Conservation (phyloP, 2,329 filamentous ascomycete species). For the Grosmannia penicillata region DNA sequence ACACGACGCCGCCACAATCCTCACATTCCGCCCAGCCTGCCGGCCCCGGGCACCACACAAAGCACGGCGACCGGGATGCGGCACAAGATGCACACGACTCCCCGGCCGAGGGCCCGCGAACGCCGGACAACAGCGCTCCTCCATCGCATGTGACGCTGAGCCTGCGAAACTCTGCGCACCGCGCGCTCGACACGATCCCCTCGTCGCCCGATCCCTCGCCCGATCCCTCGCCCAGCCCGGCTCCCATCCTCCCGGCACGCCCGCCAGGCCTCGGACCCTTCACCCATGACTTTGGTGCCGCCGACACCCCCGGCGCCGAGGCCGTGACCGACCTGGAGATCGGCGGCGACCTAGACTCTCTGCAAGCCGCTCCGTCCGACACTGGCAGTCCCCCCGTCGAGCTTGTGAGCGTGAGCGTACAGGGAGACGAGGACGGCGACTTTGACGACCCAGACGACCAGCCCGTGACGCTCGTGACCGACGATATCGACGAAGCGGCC, state of each 20-base stretch:
- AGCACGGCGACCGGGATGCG: no score
- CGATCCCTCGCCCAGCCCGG: slow-evolving; percentile 14
- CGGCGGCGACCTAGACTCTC: neutral
- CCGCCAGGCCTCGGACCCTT: no score
- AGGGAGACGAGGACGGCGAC: slow-evolving; percentile 19
- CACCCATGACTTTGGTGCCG: no score
- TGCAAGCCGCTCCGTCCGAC: slow-evolving; percentile 22
- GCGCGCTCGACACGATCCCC: slow-evolving; percentile 23
- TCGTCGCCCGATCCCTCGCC: slow-evolving; percentile 28
- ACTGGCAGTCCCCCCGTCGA: slow-evolving; percentile 29
- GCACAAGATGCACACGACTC: no score
- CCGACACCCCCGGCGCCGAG: slow-evolving; percentile 24
- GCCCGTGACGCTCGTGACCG: slow-evolving; percentile 12
- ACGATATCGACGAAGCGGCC: slow-evolving; percentile 8
- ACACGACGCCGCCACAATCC: no score
- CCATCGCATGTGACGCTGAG: slow-evolving; percentile 37
- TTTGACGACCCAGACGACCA: slow-evolving; percentile 10
- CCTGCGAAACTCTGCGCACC: slow-evolving; percentile 29
- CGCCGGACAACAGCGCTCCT: neutral
- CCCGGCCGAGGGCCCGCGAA: slow-evolving; percentile 18
- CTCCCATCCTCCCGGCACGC: neutral
- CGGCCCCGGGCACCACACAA: no score
- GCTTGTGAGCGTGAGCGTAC: slow-evolving; percentile 24
- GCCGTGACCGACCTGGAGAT: slow-evolving; percentile 8
- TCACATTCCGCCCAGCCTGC: no score